Base-by-base conservation (phyloP, 78 protist genomes). In the Diacronema lutheri region DNA sequence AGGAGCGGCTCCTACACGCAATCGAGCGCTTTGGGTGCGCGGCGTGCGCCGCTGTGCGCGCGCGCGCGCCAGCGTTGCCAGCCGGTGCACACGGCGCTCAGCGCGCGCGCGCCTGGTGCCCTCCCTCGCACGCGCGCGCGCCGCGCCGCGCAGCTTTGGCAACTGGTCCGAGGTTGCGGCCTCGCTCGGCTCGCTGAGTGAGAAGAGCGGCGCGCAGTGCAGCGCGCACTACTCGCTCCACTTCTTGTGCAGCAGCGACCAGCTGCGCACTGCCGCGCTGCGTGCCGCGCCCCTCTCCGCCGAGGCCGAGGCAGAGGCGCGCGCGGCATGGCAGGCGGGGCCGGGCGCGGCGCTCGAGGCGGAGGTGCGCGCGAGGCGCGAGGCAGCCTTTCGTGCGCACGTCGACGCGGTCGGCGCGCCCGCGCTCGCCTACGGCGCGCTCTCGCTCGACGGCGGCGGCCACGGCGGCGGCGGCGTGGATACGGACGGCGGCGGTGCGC, bases 21-120 rank as follows among this genome's bases (percentile, higher is more conserved):
- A 77, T 77, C 20, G 82, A 77, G 35, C 82, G n/a, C 19, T 26
- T 33, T 4, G 82, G 82, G 50, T 44, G 50, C 50, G 50, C 50
- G 50, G 16, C 16, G 50, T 7, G 50, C 50, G 50, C 50, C n/a
- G n/a, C n/a, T n/a, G n/a, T n/a, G 50, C 50, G 50, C 50, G 50
- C 50, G 3, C 50, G 50, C 50, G 50, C 50, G 50, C 50, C 50
- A 3, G 7, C 50, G 50, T 7, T 3, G 16, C 50, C 50, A 7
- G 16, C 50, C 16, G 16, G 16, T 44, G 50, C 50, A 3, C 50
- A 7, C 50, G 16, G 50, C 50, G 50, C 50, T 3, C 50, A 9
- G 50, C 50, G 16, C 16, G 16, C 50, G 50, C 50, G 50, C 16
- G 50, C 50, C 50, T 44, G 50, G 16, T 44, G 50, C 16, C 50